Conservation (phyloP, 768 basidiomycete species). For the Russula foetens region DNA sequence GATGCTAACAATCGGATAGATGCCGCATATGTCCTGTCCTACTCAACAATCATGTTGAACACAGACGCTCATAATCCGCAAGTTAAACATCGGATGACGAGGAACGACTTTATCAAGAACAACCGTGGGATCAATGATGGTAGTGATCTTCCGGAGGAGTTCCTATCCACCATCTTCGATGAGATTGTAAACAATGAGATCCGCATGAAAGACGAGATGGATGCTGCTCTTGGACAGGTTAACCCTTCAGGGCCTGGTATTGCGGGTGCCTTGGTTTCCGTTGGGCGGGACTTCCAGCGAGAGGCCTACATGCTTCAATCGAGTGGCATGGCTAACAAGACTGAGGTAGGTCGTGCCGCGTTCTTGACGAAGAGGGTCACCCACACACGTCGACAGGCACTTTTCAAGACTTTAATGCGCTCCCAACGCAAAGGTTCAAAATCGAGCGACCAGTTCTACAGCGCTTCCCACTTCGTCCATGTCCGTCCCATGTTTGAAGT, state of each 20-base stretch:
- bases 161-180: conserved; percentile 72
- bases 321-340: conserved; percentile 93
- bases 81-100: conserved; percentile 91
- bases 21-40: conserved; percentile 90
- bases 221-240: conserved; percentile 39
- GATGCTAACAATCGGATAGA: conserved; percentile 38
- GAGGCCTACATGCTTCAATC: conserved; percentile 95
- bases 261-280: conserved; percentile 74
- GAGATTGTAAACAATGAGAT: conserved; percentile 92
- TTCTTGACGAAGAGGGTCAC: background rate
- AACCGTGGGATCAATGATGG: conserved; percentile 96
- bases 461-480: conserved; percentile 93
- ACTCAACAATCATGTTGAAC: conserved; percentile 92
- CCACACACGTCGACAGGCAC: conserved; percentile 47
- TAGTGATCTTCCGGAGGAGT: conserved; percentile 80
- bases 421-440: conserved; percentile 82
- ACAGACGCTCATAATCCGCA: conserved; percentile 96
- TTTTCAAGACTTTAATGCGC: conserved; percentile 89
- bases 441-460: conserved; percentile 83
- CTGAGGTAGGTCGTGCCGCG: conserved; percentile 53
- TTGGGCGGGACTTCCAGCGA: conserved; percentile 90
- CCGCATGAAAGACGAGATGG: conserved; percentile 96
- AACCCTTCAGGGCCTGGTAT: conserved; percentile 55
- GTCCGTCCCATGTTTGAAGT: conserved; percentile 99
- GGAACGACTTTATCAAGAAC: conserved; percentile 85